These are phyloP conservation scores for Miamiensis avidus DNA, from an alignment of 169 alveolate species.

Conservation along the genomic window DNA sequence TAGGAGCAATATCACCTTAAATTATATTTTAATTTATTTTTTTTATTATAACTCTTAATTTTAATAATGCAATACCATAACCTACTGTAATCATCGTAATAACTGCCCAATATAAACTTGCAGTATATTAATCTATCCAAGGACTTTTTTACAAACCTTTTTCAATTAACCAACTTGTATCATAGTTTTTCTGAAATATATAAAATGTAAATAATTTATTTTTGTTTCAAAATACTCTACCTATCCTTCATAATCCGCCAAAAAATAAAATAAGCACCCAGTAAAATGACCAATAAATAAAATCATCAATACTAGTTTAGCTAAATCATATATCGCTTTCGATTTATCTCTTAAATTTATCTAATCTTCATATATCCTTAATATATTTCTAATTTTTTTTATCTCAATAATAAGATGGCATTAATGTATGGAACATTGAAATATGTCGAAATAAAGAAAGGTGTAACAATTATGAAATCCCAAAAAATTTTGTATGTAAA, in stretches of 20 bases:
- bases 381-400: constrained; percentile 4
- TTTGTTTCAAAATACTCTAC: too few relatives aligned
- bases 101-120: background rate
- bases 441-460: constrained; percentile 4
- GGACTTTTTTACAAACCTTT: background rate
- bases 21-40: too few relatives aligned
- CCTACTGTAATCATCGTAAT: constrained; percentile 35
- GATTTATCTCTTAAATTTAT: constrained; percentile 5
- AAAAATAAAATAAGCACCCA: constrained; percentile 11
- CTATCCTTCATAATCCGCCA: background rate
- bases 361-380: background rate
- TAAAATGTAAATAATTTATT: background rate
- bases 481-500: constrained; percentile 4
- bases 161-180: constrained; percentile 6
- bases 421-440: constrained; percentile 1
- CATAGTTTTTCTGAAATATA: too few relatives aligned
- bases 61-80: background rate
- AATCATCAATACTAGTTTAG: constrained; percentile 1
- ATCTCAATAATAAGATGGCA: constrained; percentile 2
- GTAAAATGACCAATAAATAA: constrained; percentile 20
- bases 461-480: constrained; percentile 9
- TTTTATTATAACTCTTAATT: too few relatives aligned
- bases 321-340: constrained; percentile 14
- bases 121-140: background rate
- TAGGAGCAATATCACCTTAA: constrained; percentile 19